Evolutionary conservation across 257 asterid genomes (phyloP).

Genomic region (Solanum bulbocastanum): DNA sequence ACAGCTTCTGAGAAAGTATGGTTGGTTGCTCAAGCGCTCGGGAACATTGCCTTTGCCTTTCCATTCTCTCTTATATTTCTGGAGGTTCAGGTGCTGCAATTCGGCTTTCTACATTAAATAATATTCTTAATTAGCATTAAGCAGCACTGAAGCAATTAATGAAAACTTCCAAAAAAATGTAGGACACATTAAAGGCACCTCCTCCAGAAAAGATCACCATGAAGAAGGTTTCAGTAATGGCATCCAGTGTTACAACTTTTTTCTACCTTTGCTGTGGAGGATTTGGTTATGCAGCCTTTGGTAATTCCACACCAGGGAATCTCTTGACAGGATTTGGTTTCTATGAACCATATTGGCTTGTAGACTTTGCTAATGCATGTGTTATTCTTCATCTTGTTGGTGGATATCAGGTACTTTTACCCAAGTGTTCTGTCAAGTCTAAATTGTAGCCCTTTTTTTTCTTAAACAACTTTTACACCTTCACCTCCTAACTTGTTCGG

Average conservation of each 20-base stretch:
- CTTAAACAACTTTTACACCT: neutral
- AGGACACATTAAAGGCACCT: constrained; percentile 62
- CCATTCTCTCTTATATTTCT: constrained; percentile 49
- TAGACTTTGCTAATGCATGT: constrained; percentile 82
- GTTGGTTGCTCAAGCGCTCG: constrained; percentile 61
- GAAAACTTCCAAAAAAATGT: constrained; percentile 1
- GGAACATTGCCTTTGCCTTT: constrained; percentile 71
- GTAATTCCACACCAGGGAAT: constrained; percentile 75
- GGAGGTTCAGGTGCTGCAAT: constrained; percentile 48
- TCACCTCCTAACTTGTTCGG: neutral
- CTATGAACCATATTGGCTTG: constrained; percentile 75
- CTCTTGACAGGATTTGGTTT: constrained; percentile 82
- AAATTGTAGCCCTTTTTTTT: neutral
- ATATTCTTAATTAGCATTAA: neutral
- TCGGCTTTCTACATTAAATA: neutral
- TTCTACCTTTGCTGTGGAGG: constrained; percentile 90
- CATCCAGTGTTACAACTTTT: constrained; percentile 44
- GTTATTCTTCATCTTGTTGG: constrained; percentile 68
- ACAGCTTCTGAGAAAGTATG: constrained; percentile 35
- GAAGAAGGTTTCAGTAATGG: constrained; percentile 55
- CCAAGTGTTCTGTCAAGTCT: neutral
- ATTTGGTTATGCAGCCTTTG: constrained; percentile 87
- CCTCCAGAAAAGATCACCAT: constrained; percentile 62
- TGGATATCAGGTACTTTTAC: constrained; percentile 58
- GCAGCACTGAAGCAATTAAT: neutral